A percentile compares a stretch with the other conserved stretches of the same genome.
Evolutionary conservation across 1,284 basidiomycete genomes (phyloP).

Genomic region (Naganishia cerealis): DNA sequence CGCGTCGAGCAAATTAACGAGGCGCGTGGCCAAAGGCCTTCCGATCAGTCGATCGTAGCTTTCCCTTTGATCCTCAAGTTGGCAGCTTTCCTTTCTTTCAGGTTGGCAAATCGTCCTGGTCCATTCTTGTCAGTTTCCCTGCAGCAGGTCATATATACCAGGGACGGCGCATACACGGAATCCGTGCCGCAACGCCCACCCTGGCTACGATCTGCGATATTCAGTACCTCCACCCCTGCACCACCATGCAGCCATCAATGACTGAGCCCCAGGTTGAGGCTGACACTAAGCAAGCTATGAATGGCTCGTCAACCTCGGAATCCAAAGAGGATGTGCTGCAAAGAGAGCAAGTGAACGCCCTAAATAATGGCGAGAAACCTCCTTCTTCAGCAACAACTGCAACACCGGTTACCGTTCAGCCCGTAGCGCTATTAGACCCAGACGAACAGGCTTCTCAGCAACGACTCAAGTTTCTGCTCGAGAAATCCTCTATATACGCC

Average conservation of each 20-base stretch:
- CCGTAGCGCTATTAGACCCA: conserved; percentile 2
- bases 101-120: background rate
- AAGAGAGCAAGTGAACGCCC: conserved; percentile 5
- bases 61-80: conserved; percentile 21
- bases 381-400: background rate
- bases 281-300: background rate
- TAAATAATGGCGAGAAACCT: conserved; percentile 11
- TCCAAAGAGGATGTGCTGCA: background rate
- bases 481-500: conserved; percentile 54
- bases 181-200: background rate
- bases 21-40: conserved; percentile 7
- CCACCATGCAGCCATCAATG: background rate
- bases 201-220: background rate
- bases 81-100: conserved; percentile 6
- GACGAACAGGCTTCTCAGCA: conserved; percentile 24
- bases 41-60: conserved; percentile 19
- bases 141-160: background rate
- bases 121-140: background rate
- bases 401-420: background rate
- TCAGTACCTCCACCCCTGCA: background rate
- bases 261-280: background rate
- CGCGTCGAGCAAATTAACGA: background rate
- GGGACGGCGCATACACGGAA: background rate
- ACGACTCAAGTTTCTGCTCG: conserved; percentile 41
- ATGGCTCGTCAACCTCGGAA: background rate